Base-by-base conservation (phyloP, 2,329 filamentous ascomycete species). In the Fusarium sambucinum region DNA sequence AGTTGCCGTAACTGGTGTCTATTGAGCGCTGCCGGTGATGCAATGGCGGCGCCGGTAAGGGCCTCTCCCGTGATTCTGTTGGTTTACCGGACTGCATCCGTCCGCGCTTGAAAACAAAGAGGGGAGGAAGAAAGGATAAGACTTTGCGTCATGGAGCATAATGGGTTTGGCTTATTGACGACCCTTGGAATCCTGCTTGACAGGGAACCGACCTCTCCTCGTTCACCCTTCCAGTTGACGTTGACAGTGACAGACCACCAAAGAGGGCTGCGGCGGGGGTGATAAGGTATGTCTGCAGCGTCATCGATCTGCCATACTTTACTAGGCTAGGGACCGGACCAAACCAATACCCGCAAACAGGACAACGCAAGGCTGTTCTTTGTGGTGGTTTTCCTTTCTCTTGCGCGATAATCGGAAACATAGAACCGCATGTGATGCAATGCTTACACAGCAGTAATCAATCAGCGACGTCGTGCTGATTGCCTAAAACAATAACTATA, bases 111-210 rank as follows among this genome's bases (percentile, higher is more conserved):
- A 25, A 33, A 32, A 30, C 29, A 30, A 27, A 27, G 25, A 46
- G 54, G 47, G 54, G 56, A 48, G 46, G 35, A 41, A 45, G 35
- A 41, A 45, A 40, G 52, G 37, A 41, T 40, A 48, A 57, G 33
- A 46, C 60, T 59, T 70, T 74, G 63, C 70, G 71, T 74, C 72
- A 74, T 73, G 53, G 58, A 56, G 66, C 61, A 67, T 66, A 37
- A 47, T 63, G 12, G 41, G 45, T 63, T 65, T 53, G 27, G 53
- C 42, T 51, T 58, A 57, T 27, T 57, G 45, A 42, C 56, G 69
- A 72, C 66, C 59, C 63, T 53, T 70, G 63, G 56, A 73, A 73
- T 73, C 70, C 68, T 62, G 46, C 33, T 61, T 64, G 53, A 48
- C 59, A 67, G 40, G 48, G 53, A 46, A 44, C 33, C 41, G 48